Conservation (phyloP, 805 yeast genomes). For the Yamadazyma sp. region DNA sequence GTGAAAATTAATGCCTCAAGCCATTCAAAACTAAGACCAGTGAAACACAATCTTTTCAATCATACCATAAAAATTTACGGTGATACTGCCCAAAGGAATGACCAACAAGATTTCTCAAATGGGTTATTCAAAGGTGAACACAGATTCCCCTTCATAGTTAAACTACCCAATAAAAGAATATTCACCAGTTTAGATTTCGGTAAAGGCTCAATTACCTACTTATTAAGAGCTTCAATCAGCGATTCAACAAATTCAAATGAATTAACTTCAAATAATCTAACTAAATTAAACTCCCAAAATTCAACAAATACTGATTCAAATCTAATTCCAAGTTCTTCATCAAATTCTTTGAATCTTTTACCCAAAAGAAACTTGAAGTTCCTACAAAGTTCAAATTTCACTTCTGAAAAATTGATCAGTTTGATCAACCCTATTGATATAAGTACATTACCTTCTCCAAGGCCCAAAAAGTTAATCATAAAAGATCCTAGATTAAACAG, state of each 20-base stretch:
- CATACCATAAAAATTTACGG: slow-evolving; percentile 63
- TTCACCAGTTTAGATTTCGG: slow-evolving; percentile 79
- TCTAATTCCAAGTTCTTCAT: too few relatives aligned
- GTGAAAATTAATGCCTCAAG: slow-evolving; percentile 54
- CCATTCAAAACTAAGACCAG: slow-evolving; percentile 51
- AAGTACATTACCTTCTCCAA: slow-evolving; percentile 59
- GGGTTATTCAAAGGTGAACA: slow-evolving; percentile 83
- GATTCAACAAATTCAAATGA: slow-evolving; percentile 11
- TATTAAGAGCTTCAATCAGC: slow-evolving; percentile 49
- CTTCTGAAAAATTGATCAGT: slow-evolving; percentile 56
- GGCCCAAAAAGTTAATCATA: slow-evolving; percentile 61
- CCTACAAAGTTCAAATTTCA: slow-evolving; percentile 27
- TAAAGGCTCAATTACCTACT: slow-evolving; percentile 75
- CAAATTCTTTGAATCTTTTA: slow-evolving; percentile 12
- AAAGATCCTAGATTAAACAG: slow-evolving; percentile 43
- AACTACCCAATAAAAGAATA: slow-evolving; percentile 69
- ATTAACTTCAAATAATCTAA: slow-evolving; percentile 7
- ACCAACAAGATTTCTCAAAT: slow-evolving; percentile 24
- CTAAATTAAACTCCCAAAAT: slow-evolving; percentile 5
- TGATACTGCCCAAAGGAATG: slow-evolving; percentile 13
- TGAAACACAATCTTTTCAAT: slow-evolving; percentile 51
- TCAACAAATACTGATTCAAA: slow-evolving; percentile 3
- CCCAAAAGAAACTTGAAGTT: slow-evolving; percentile 24
- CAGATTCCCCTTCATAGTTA: slow-evolving; percentile 80
- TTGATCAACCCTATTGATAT: slow-evolving; percentile 77